Evolutionary conservation across 2,329 filamentous ascomycete genomes (phyloP), one percentile per base, ranked within the genome.

Genomic region (Sporothrix schenckii): DNA sequence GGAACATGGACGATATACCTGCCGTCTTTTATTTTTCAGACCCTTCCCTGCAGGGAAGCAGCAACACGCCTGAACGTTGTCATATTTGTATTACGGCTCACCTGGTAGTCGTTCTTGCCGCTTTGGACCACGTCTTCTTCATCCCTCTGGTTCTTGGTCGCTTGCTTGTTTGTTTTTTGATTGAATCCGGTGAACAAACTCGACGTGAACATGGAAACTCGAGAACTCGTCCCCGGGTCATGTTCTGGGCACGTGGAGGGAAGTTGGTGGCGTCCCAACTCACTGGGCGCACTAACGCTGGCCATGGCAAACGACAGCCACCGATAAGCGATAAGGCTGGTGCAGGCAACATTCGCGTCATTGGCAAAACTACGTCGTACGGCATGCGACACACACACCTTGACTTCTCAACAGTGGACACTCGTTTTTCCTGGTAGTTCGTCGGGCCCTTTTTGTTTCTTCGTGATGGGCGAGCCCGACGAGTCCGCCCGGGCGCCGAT

Each of bases 401-500:
- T 34, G 34, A 9, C 39, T 16, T 63, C 24, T 24, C 24, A 27
- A 47, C 14, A 14, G 0, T 44, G 39, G 21, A 61, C 56, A 5
- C 5, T 54, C 21, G 52, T 41, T 27, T n/a, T 50, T 14, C 24
- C 13, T 4, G 7, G 34, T 44, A 50, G 24, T 24, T 50, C 11
- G 21, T 10, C 11, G 14, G 2, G 9, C 3, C 16, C 2, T 49
- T 10, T 21, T 34, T 49, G 27, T 27, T n/a, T 30, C n/a, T 24
- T 21, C 21, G 24, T 10, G 44, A 73, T 72, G 65, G 70, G 63
- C 30, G 19, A 39, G 6, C 49, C 24, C 6, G 68, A 69, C 16
- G 70, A 70, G 53, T 30, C 47, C 4, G 49, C 14, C 24, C 69
- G 73, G 14, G 77, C 76, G 61, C 76, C 77, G n/a, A 75, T 77